Evolutionary conservation across 2,329 filamentous ascomycete species (phyloP).

Genomic region (Madurella fahalii): DNA sequence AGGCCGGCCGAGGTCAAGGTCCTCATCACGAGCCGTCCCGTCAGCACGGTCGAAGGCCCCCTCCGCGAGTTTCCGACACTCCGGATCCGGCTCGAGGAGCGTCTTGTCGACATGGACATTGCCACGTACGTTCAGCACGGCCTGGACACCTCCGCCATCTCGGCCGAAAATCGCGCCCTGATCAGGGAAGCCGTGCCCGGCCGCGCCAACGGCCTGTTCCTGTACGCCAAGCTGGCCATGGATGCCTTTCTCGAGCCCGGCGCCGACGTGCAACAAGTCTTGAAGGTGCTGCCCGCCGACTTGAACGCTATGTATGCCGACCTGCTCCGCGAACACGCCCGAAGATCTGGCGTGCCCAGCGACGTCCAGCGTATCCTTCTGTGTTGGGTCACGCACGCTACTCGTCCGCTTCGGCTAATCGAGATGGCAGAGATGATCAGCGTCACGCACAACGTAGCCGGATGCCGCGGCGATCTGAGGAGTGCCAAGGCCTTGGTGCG

Average conservation of each 20-base stretch:
- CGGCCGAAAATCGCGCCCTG: slow-evolving; percentile 16
- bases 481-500: slow-evolving; percentile 37
- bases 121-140: slow-evolving; percentile 32
- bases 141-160: slow-evolving; percentile 17
- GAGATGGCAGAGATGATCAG: slow-evolving; percentile 37
- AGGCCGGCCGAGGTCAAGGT: slow-evolving; percentile 34
- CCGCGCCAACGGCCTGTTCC: slow-evolving; percentile 40
- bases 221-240: slow-evolving; percentile 42
- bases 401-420: slow-evolving; percentile 38
- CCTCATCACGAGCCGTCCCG: slow-evolving; percentile 41
- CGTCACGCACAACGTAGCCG: slow-evolving; percentile 10
- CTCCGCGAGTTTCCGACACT: slow-evolving; percentile 22
- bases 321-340: slow-evolving; percentile 37
- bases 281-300: slow-evolving; percentile 33
- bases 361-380: slow-evolving; percentile 38
- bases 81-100: slow-evolving; percentile 36
- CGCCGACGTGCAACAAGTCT: slow-evolving; percentile 25
- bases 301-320: slow-evolving; percentile 39
- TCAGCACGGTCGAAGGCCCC: slow-evolving; percentile 28
- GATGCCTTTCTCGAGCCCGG: slow-evolving; percentile 32
- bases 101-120: slow-evolving; percentile 39
- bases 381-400: slow-evolving; percentile 39
- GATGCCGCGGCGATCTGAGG: slow-evolving; percentile 18
- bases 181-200: slow-evolving; percentile 33
- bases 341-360: slow-evolving; percentile 30